Base-by-base conservation (phyloP, 208 protist species). In the Trypanosoma theileri region DNA sequence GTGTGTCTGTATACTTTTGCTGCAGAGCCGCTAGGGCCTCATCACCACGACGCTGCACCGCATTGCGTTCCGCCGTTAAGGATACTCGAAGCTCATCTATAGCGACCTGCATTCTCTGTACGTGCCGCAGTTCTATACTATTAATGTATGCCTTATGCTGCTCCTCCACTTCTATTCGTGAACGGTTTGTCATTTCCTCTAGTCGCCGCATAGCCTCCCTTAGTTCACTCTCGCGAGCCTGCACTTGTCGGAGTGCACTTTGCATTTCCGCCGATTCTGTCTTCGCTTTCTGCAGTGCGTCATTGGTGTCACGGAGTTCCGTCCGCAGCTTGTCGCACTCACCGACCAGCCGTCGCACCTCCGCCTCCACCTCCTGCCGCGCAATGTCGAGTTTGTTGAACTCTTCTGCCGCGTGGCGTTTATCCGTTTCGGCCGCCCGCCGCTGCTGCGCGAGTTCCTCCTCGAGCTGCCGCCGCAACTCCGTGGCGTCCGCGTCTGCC, bases 201-300 rank as follows among this genome's bases (percentile, higher is more conserved):
- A 72, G 61, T 16, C 58, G 8, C 24, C 48, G 59, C 11, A 50
- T 40, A 12, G 59, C 31, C 17, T 52, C 17, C 48, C 21, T 19
- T 4, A 67, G 9, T 8, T 66, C 66, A n/a, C 40, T 24, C 59
- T 72, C 59, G 2, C 44, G 66, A 8, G 14, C 42, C 50, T 77
- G 21, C 26, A 10, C 54, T 35, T 48, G 12, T 13, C 58, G 59
- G 41, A 69, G 1, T n/a, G 58, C 13, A 40, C 64, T 56, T 66
- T 86, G 61, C 17, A 81, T 31, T 40, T 28, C n/a, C 6, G 63
- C 61, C 35, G 71, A 73, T 19, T 75, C 59, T 12, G 16, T 40
- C 21, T 61, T 68, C 8, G 42, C 52, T 13, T n/a, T 0, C 3
- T 46, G 48, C 24, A 66, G 48, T 24, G 13, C 52, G 4, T 48